These are phyloP conservation scores for Parastagonospora avenae DNA, from an alignment of 2,329 filamentous ascomycete species.

Conservation along the genomic window DNA sequence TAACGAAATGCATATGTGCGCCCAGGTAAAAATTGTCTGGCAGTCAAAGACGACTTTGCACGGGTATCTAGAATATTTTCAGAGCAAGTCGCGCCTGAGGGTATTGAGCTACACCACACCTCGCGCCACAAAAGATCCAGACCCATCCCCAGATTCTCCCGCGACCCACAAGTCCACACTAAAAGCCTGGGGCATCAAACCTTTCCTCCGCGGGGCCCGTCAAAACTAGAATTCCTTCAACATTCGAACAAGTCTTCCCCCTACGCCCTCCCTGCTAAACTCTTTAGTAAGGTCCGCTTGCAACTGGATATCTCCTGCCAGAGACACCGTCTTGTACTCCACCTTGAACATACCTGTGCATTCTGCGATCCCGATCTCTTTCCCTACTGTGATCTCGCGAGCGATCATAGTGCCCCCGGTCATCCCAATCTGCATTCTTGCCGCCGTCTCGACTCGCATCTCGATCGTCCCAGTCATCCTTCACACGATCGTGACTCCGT, in stretches of 20 bases:
- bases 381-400: slow-evolving; percentile 15
- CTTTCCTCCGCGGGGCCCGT: neutral
- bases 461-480: slow-evolving; percentile 33
- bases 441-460: slow-evolving; percentile 17
- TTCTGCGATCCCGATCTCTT: slow-evolving; percentile 16
- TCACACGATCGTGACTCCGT: slow-evolving; percentile 34
- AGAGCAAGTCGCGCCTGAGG: neutral
- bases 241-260: slow-evolving; percentile 21
- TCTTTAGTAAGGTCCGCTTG: slow-evolving; percentile 24
- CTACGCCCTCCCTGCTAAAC: slow-evolving; percentile 13
- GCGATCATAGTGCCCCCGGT: slow-evolving; percentile 18
- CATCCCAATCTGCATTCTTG: slow-evolving; percentile 24
- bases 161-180: neutral
- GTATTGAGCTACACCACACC: neutral
- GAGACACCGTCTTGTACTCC: slow-evolving; percentile 43
- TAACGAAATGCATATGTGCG: too few relatives aligned
- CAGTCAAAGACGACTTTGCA: too few relatives aligned
- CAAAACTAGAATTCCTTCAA: slow-evolving; percentile 29
- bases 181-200: neutral
- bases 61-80: neutral
- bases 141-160: neutral
- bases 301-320: slow-evolving; percentile 39
- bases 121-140: neutral
- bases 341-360: slow-evolving; percentile 41
- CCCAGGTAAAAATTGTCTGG: too few relatives aligned